Conservation (phyloP, 768 basidiomycete genomes). For the Phylloporus sp. region DNA sequence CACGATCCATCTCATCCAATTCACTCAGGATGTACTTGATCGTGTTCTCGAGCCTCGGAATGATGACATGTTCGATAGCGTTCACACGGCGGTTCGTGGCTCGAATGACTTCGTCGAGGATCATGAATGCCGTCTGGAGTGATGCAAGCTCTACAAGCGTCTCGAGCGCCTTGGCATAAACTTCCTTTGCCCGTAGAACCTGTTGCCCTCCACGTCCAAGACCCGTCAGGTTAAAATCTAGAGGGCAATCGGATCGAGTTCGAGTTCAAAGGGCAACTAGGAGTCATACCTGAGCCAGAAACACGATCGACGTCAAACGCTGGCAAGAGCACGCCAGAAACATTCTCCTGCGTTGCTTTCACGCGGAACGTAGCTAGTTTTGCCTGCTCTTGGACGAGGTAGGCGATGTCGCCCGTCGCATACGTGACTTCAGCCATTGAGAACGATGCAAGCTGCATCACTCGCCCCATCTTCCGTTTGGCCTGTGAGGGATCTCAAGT, state of each 20-base stretch:
- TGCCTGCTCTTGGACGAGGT: conserved; percentile 95
- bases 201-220: conserved; percentile 96
- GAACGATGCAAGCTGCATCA: conserved; percentile 98
- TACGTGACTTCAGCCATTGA: conserved; percentile 99
- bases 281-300: conserved; percentile 64
- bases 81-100: conserved; percentile 99
- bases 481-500: conserved; percentile 52
- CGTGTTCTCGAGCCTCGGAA: conserved; percentile 93
- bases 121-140: conserved; percentile 95
- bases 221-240: conserved; percentile 96
- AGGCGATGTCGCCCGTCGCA: conserved; percentile 94
- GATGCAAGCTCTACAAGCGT: conserved; percentile 96
- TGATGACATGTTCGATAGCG: conserved; percentile 96
- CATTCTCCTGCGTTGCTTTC: conserved; percentile 94
- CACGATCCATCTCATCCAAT: conserved; percentile 97
- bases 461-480: conserved; percentile 97
- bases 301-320: conserved; percentile 91
- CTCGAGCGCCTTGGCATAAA: conserved; percentile 96
- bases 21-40: conserved; percentile 98
- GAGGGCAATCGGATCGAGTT: background rate
- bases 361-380: conserved; percentile 89
- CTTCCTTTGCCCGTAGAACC: conserved; percentile 90
- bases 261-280: background rate
- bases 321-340: conserved; percentile 92
- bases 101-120: conserved; percentile 97